These are phyloP conservation scores for Lactarius pseudohatsudake DNA, from an alignment of 768 basidiomycete genomes.

Conservation along the genomic window DNA sequence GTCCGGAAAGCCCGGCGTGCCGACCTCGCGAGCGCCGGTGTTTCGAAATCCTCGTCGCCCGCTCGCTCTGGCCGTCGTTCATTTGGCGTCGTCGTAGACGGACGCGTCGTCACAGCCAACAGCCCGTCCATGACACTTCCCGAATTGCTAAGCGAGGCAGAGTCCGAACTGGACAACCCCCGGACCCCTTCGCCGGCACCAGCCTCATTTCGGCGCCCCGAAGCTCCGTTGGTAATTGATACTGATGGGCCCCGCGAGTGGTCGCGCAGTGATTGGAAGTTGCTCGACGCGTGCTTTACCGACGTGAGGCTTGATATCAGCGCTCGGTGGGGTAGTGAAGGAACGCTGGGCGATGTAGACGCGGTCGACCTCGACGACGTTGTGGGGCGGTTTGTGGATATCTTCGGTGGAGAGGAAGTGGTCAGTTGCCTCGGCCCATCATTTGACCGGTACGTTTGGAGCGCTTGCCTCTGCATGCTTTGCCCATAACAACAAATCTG, in stretches of 20 bases:
- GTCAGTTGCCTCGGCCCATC: constrained; percentile 44
- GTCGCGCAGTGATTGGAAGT: constrained; percentile 79
- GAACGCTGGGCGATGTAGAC: constrained; percentile 51
- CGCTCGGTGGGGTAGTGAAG: constrained; percentile 32
- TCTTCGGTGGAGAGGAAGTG: constrained; percentile 48
- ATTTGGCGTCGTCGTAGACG: constrained; percentile 45
- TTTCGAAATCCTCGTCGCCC: constrained; percentile 24
- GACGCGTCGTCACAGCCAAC: constrained; percentile 54
- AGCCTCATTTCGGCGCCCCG: neutral
- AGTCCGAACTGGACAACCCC: constrained; percentile 40
- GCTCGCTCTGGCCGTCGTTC: constrained; percentile 19
- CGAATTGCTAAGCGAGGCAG: constrained; percentile 58
- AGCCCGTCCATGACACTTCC: constrained; percentile 54
- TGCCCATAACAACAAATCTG: neutral
- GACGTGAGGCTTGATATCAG: constrained; percentile 61
- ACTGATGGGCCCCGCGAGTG: constrained; percentile 43
- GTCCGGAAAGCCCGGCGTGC: constrained; percentile 31
- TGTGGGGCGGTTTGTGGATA: constrained; percentile 53
- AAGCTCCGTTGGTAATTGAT: constrained; percentile 17
- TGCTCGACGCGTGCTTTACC: constrained; percentile 74
- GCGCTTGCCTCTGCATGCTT: constrained; percentile 13
- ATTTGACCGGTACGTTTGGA: constrained; percentile 55
- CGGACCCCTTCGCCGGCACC: constrained; percentile 25
- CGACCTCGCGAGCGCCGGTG: constrained; percentile 22
- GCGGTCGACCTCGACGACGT: constrained; percentile 56